These are phyloP conservation scores for Didymella segeticola DNA, from an alignment of 2,329 filamentous ascomycete genomes.

Conservation along the genomic window DNA sequence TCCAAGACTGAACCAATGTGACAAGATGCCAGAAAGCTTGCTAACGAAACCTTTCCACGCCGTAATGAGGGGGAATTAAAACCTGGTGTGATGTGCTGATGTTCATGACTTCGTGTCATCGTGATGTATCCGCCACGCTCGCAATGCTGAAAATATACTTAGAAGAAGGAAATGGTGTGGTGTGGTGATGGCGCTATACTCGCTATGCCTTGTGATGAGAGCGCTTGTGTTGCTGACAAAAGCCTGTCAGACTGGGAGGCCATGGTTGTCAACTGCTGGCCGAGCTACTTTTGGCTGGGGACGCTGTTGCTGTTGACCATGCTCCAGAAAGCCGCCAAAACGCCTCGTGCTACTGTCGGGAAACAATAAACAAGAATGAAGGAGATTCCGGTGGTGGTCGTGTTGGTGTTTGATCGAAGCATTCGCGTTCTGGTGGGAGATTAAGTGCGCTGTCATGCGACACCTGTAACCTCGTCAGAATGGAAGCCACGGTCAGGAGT, in stretches of 20 bases:
- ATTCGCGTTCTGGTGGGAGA: slow-evolving; percentile 22
- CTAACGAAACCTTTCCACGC: slow-evolving; percentile 18
- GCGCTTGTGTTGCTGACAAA: slow-evolving; percentile 3
- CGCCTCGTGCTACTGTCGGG: slow-evolving; percentile 36
- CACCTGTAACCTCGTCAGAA: slow-evolving; percentile 39
- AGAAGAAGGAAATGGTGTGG: slow-evolving; percentile 27
- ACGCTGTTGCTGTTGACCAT: slow-evolving; percentile 30
- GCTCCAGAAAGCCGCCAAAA: slow-evolving; percentile 38
- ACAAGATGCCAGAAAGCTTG: slow-evolving; percentile 21
- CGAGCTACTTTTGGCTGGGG: slow-evolving; percentile 21
- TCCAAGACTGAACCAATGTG: slow-evolving; percentile 18
- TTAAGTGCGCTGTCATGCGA: slow-evolving; percentile 27
- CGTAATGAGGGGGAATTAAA: slow-evolving; percentile 30
- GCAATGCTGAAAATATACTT: slow-evolving; percentile 44
- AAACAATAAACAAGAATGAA: slow-evolving; percentile 51
- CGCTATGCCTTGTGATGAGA: slow-evolving; percentile 2
- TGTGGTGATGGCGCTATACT: slow-evolving; percentile 16
- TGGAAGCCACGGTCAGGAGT: slow-evolving; percentile 24
- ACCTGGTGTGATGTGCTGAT: slow-evolving; percentile 26
- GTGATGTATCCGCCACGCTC: slow-evolving; percentile 39
- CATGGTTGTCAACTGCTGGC: slow-evolving; percentile 33
- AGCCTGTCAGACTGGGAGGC: slow-evolving; percentile 28
- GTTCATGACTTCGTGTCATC: slow-evolving; percentile 48
- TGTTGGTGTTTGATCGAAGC: slow-evolving; percentile 25
- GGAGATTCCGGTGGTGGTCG: slow-evolving; percentile 37